phyloP scores from a whole-genome alignment of 2,329 filamentous ascomycete genomes.

The Seiridium cupressi region DNA sequence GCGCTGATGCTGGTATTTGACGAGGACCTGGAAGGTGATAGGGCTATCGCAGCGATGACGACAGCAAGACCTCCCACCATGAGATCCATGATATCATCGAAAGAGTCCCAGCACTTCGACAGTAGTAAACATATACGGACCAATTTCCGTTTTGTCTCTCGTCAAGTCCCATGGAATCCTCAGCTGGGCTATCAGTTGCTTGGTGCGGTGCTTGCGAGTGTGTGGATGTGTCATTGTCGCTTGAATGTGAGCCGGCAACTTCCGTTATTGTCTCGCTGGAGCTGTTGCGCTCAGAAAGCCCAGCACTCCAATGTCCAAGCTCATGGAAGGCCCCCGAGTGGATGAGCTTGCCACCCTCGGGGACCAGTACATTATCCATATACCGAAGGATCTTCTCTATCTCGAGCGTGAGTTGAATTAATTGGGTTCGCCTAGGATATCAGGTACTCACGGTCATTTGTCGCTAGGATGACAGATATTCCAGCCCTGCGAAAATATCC shows the following conservation, averaged over 20 bases:
- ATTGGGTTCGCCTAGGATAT: neutral
- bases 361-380: neutral
- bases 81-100: constrained; percentile 16
- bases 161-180: neutral
- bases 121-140: constrained; percentile 2
- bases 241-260: neutral
- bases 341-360: neutral
- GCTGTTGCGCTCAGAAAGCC: neutral
- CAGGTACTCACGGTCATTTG: constrained; percentile 10
- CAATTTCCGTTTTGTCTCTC: neutral
- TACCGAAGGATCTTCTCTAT: neutral
- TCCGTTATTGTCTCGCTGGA: neutral
- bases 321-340: neutral
- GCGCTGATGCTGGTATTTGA: neutral
- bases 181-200: neutral
- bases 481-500: constrained; percentile 9
- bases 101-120: neutral
- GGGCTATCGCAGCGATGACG: constrained; percentile 21
- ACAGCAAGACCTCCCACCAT: constrained; percentile 26
- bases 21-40: constrained; percentile 9
- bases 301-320: neutral
- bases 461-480: constrained; percentile 12
- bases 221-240: neutral
- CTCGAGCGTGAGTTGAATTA: neutral
- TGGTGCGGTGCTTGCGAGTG: neutral